These are phyloP conservation scores for Phlebiopsis flavidoalba DNA, from an alignment of 768 basidiomycete species.

Conservation along the genomic window DNA sequence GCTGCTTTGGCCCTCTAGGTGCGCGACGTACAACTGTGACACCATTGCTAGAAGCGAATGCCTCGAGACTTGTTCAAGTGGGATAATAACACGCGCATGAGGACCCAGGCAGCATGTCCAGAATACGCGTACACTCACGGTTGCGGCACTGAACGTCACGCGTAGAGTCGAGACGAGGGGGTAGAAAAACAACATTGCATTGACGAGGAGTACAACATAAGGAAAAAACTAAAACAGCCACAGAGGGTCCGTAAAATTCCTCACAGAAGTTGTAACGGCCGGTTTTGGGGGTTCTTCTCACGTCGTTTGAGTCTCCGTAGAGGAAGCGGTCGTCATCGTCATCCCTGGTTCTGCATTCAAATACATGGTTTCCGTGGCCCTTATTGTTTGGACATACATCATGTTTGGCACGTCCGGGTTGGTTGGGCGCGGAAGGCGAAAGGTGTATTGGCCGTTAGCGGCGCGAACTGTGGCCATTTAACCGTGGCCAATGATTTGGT, in stretches of 20 bases:
- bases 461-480: not conserved
- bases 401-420: not conserved
- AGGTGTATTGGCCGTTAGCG: not conserved
- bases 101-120: slow-evolving; percentile 12
- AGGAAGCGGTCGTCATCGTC: slow-evolving; percentile 31
- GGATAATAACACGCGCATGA: slow-evolving; percentile 28
- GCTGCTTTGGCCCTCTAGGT: slow-evolving; percentile 43
- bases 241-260: slow-evolving; percentile 25
- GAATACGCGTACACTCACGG: slow-evolving; percentile 45
- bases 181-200: slow-evolving; percentile 29
- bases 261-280: slow-evolving; percentile 38
- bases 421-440: not conserved
- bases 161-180: slow-evolving; percentile 25
- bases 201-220: slow-evolving; percentile 26
- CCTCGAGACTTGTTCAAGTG: slow-evolving; percentile 37
- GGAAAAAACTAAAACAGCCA: slow-evolving; percentile 27
- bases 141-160: slow-evolving; percentile 49
- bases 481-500: not conserved
- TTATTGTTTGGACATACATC: not conserved
- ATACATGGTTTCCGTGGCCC: not conserved
- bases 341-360: slow-evolving; percentile 15
- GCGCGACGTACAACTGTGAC: too few relatives aligned
- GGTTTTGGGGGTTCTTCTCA: slow-evolving; percentile 17
- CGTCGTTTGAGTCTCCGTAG: slow-evolving; percentile 25
- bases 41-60: slow-evolving; percentile 35